Evolutionary conservation across 805 yeast genomes (phyloP).

Genomic region (Pichia sporocuriosa): DNA sequence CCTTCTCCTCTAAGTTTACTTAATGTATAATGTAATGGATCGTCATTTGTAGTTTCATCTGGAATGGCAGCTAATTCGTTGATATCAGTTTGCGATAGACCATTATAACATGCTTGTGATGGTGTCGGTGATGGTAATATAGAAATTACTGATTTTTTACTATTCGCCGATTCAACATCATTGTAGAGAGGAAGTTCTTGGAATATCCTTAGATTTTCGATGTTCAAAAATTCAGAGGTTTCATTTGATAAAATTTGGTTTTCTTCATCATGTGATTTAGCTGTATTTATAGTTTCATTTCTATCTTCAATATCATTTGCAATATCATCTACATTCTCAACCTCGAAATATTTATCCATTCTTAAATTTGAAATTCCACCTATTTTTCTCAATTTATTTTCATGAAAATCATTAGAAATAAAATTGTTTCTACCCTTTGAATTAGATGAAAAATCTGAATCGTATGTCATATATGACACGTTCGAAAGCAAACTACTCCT

Average conservation of each 20-base stretch:
- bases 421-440: neutral
- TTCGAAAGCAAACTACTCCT: conserved; percentile 34
- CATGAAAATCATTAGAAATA: conserved; percentile 17
- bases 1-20: conserved; percentile 69
- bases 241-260: too few relatives aligned
- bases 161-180: neutral
- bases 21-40: conserved; percentile 71
- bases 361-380: conserved; percentile 44
- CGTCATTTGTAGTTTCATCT: conserved; percentile 61
- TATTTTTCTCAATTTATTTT: conserved; percentile 39
- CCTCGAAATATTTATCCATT: conserved; percentile 13
- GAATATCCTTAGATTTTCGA: neutral
- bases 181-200: conserved; percentile 16
- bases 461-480: conserved; percentile 51
- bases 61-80: conserved; percentile 80
- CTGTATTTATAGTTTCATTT: too few relatives aligned
- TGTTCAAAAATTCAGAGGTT: neutral
- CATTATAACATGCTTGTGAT: conserved; percentile 35
- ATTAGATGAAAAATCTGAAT: conserved; percentile 42
- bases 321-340: neutral
- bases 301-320: neutral
- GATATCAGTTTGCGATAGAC: conserved; percentile 49
- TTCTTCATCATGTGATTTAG: too few relatives aligned
- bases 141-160: conserved; percentile 19
- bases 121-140: conserved; percentile 30